Percentiles rank a stretch among this genome's conserved stretches.
Conservation (phyloP, 192 early-diverging fungal genomes). For the Mortierella hygrophila region DNA sequence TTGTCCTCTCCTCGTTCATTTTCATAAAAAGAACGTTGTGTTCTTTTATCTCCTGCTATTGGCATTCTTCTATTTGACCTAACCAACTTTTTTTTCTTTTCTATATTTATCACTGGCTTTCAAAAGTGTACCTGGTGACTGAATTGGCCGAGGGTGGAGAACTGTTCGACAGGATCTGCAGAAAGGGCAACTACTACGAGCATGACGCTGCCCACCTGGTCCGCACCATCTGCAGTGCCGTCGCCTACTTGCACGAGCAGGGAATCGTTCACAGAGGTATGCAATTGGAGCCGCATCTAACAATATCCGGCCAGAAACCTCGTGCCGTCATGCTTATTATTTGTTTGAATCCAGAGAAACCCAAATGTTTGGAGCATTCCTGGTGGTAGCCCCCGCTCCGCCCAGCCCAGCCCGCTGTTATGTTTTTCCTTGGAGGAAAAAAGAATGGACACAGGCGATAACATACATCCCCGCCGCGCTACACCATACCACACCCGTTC, state of each 20-base stretch:
- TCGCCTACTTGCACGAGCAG: conserved; percentile 87
- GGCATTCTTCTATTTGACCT: not conserved
- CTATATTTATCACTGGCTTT: not conserved
- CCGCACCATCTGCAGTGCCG: conserved; percentile 79
- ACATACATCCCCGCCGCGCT: not conserved
- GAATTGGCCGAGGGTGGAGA: conserved; percentile 91
- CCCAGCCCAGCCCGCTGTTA: not conserved
- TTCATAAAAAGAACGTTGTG: not conserved
- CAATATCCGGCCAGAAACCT: not conserved
- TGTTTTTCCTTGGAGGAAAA: conserved; percentile 1
- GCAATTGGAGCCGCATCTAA: not conserved
- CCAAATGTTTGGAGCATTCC: not conserved
- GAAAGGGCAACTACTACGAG: conserved; percentile 79
- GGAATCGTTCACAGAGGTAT: conserved; percentile 88
- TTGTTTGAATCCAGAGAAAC: not conserved
- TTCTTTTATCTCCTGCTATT: not conserved
- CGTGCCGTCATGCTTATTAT: not conserved
- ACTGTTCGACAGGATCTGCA: conserved; percentile 89
- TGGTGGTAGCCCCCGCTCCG: not conserved
- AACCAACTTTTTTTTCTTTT: not conserved
- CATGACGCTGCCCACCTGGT: conserved; percentile 85
- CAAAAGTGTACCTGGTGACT: conserved; percentile 79
- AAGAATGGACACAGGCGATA: not conserved
- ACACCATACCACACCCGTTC: not conserved
- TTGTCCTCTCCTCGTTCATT: not conserved